These are phyloP conservation scores for Metschnikowia proteae DNA, from an alignment of 805 yeast genomes.

Conservation along the genomic window DNA sequence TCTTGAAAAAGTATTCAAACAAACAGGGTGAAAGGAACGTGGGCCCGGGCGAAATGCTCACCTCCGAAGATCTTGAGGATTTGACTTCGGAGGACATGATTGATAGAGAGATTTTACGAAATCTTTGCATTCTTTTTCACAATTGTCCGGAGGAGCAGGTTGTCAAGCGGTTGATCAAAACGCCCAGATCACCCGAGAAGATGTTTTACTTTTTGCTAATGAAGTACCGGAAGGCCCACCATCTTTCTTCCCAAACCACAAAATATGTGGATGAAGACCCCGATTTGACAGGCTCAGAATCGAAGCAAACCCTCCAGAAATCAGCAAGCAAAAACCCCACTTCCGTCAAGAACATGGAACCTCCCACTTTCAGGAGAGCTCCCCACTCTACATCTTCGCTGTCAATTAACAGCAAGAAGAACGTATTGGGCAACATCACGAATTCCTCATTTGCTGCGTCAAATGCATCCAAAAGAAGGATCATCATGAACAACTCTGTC, in stretches of 20 bases:
- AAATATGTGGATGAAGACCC: slow-evolving; percentile 26
- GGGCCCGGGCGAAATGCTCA: not conserved
- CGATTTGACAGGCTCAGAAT: slow-evolving; percentile 22
- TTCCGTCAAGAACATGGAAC: slow-evolving; percentile 25
- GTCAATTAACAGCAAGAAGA: slow-evolving; percentile 20
- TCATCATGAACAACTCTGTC: slow-evolving; percentile 23
- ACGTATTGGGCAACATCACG: slow-evolving; percentile 32
- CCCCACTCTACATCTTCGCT: slow-evolving; percentile 22
- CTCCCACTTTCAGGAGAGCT: slow-evolving; percentile 17
- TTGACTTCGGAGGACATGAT: slow-evolving; percentile 43
- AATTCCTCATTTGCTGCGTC: slow-evolving; percentile 37
- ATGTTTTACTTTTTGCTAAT: slow-evolving; percentile 71
- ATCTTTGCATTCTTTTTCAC: slow-evolving; percentile 76
- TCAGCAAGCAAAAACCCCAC: slow-evolving; percentile 38
- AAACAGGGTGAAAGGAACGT: slow-evolving; percentile 15
- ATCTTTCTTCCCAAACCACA: slow-evolving; percentile 35
- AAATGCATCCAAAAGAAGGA: slow-evolving; percentile 34
- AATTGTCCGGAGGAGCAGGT: slow-evolving; percentile 60
- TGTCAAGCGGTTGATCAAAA: slow-evolving; percentile 47
- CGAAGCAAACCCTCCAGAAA: slow-evolving; percentile 33
- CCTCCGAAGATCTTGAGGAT: slow-evolving; percentile 6
- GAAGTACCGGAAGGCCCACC: slow-evolving; percentile 62
- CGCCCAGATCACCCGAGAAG: slow-evolving; percentile 69
- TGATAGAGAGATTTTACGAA: slow-evolving; percentile 71
- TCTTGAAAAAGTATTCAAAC: slow-evolving; percentile 68